Evolutionary conservation across 768 basidiomycete genomes (phyloP), one percentile per base, ranked within the genome.

Genomic region (Sarcodon sp.): DNA sequence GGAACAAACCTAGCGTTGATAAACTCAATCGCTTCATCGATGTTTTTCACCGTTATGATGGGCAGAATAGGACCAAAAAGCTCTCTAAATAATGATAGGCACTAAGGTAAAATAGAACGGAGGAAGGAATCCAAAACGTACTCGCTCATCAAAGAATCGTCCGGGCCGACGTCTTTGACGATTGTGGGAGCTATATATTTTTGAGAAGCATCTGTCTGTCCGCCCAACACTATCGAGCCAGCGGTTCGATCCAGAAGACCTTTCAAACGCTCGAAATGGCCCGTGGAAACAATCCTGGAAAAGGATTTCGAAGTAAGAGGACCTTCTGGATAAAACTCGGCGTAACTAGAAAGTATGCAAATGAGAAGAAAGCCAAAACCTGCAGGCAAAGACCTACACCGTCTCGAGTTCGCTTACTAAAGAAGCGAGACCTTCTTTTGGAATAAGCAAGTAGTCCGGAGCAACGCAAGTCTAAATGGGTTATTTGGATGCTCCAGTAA

Each of bases 31-130:
- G 80, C 88, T 35, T 76, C 80, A 33, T 88, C 84, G 6, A 86
- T 47, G 47, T 72, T 59, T n/a, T 80, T 74, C 21, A 90, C 79
- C 0, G 80, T 74, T 0, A 92, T 65, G 36, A 93, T 69, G 3
- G 87, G 82, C 18, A 93, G 65, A 8, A 93, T 54, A 7, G 90
- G 89, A 0, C 88, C 90, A 54, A 93, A 91, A 38, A 91, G 71
- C 57, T 92, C 90, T 51, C 87, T 88, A 52, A n/a, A 44, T 33
- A 38, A 50, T 35, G 38, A 16, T 13, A 34, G 44, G 31, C 3
- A 53, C 33, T 16, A 6, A 41, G n/a, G 32, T 12, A 7, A 45
- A 46, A 11, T 33, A 12, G 13, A 4, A 37, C 50, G 11, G 16
- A 7, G 46, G 41, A 13, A 2, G 50, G 39, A 13, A 27, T 13